Percentiles rank a stretch among this genome's conserved stretches.
Conservation (phyloP, 2,329 filamentous ascomycete genomes). For the Metarhizium brunneum region DNA sequence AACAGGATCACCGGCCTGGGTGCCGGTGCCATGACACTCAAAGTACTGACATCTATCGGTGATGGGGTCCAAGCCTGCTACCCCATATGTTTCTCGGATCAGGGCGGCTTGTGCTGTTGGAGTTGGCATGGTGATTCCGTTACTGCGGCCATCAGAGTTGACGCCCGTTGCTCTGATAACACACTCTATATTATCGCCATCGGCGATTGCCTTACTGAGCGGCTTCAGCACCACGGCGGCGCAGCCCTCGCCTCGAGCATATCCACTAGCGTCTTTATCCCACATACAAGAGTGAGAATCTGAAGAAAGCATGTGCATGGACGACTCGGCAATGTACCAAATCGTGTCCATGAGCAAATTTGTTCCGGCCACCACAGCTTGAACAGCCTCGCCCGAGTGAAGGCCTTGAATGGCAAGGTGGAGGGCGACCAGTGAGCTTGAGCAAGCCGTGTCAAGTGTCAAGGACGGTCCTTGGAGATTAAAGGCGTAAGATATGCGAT, state of each 20-base stretch:
- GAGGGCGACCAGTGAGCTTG: too few species aligned
- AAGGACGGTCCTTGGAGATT: too few species aligned
- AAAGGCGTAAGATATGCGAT: neutral
- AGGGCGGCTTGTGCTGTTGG: slow-evolving; percentile 28
- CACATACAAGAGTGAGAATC: slow-evolving; percentile 27
- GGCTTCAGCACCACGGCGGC: slow-evolving; percentile 37
- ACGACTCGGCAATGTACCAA: slow-evolving; percentile 3
- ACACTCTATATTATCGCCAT: slow-evolving; percentile 17
- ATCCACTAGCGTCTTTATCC: slow-evolving; percentile 37
- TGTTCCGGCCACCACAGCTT: neutral
- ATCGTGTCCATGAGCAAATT: neutral
- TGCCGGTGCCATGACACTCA: slow-evolving; percentile 34
- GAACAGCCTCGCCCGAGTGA: too few species aligned
- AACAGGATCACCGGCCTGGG: slow-evolving; percentile 36
- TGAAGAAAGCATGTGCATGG: slow-evolving; percentile 27
- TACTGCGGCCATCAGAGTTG: slow-evolving; percentile 14
- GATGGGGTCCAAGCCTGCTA: slow-evolving; percentile 25
- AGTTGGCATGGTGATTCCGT: slow-evolving; percentile 19
- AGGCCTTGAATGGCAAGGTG: too few species aligned
- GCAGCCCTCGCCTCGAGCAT: slow-evolving; percentile 43
- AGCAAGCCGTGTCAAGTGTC: too few species aligned
- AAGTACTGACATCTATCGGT: slow-evolving; percentile 30
- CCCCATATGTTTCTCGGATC: slow-evolving; percentile 27
- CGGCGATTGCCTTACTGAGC: slow-evolving; percentile 30
- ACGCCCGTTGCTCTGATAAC: slow-evolving; percentile 15